phyloP scores from a whole-genome alignment of 1,284 basidiomycete genomes.

The Schizophyllum amplum region DNA sequence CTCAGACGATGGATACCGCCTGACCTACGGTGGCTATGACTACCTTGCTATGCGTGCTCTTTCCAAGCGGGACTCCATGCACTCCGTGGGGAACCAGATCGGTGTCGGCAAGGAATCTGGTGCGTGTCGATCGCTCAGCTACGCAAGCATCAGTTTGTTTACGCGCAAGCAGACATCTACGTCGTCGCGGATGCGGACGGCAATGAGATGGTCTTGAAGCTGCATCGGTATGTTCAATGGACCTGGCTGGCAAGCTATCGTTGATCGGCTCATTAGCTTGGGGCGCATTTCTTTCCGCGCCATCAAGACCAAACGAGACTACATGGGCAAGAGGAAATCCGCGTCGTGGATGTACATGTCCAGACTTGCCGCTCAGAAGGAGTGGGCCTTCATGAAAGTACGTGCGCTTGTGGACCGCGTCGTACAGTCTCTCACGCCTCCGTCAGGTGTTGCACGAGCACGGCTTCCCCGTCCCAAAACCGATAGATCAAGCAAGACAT shows the following conservation, averaged over 20 bases:
- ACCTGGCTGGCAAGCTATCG: not conserved
- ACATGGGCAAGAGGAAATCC: conserved; percentile 90
- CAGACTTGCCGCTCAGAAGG: conserved; percentile 90
- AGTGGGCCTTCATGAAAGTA: conserved; percentile 98
- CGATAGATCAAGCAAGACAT: conserved; percentile 92
- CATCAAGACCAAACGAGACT: conserved; percentile 96
- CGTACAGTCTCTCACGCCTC: not conserved
- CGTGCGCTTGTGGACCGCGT: conserved; percentile 8
- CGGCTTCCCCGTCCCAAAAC: conserved; percentile 87
- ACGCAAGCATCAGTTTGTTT: not conserved
- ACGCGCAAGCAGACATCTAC: conserved; percentile 67
- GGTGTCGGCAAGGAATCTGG: conserved; percentile 98
- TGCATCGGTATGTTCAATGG: conserved; percentile 63
- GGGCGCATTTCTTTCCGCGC: conserved; percentile 95
- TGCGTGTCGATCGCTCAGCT: conserved; percentile 24
- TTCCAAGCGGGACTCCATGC: conserved; percentile 80
- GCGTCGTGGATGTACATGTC: conserved; percentile 99
- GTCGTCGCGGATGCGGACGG: conserved; percentile 83
- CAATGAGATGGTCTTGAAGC: conserved; percentile 83
- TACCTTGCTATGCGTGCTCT: conserved; percentile 92
- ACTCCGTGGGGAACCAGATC: conserved; percentile 94
- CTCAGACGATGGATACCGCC: conserved; percentile 90
- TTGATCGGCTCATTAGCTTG: conserved; percentile 45
- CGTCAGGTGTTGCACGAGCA: conserved; percentile 85
- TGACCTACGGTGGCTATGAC: conserved; percentile 98